A percentile compares a stretch with the other conserved stretches of the same genome.
Evolutionary conservation across 2,329 filamentous ascomycete species (phyloP).

Genomic region (Monilinia aucupariae): DNA sequence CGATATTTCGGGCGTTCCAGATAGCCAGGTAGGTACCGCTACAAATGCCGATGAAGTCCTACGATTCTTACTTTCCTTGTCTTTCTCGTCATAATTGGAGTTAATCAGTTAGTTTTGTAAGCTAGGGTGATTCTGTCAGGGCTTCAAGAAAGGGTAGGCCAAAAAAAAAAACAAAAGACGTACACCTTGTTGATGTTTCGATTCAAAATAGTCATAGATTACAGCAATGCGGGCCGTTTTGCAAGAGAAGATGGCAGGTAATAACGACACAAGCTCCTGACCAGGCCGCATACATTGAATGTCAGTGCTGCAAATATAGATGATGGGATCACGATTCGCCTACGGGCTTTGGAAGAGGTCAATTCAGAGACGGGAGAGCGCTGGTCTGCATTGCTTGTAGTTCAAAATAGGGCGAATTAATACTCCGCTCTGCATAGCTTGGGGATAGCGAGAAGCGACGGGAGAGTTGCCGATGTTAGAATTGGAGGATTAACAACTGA

Average conservation of each 20-base stretch:
- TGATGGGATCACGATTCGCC: constrained; percentile 46
- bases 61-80: no score
- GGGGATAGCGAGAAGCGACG: constrained; percentile 35
- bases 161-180: no score
- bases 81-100: no score
- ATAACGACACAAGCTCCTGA: constrained; percentile 32
- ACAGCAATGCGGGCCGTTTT: neutral
- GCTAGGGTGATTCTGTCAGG: neutral
- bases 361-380: constrained; percentile 29
- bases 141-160: neutral
- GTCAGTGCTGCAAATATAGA: constrained; percentile 47
- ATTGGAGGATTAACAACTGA: constrained; percentile 25
- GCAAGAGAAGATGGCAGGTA: neutral
- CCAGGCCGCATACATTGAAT: constrained; percentile 22
- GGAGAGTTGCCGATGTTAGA: constrained; percentile 29
- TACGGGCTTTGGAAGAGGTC: constrained; percentile 33
- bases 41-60: no score
- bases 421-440: constrained; percentile 35
- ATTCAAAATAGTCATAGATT: neutral
- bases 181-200: neutral
- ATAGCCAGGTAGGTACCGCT: neutral
- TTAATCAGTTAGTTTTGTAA: no score
- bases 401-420: constrained; percentile 38
- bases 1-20: no score
- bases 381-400: constrained; percentile 37